Conservation (phyloP, 1,139 yeast genomes). For the Kodamaea arcana region DNA sequence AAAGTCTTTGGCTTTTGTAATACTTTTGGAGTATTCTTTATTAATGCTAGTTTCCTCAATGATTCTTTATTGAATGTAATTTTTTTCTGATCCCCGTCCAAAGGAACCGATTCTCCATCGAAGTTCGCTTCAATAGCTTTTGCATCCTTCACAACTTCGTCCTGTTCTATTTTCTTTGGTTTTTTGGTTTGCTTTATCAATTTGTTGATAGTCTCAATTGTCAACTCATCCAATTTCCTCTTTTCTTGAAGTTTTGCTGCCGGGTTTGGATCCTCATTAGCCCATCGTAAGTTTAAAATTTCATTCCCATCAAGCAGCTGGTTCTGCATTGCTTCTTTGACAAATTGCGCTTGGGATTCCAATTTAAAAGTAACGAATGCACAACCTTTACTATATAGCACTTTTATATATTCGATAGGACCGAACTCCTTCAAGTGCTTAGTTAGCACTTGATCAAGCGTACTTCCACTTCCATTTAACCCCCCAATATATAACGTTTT, state of each 20-base stretch:
- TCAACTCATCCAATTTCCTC: conserved; percentile 32
- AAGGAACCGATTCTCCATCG: background rate
- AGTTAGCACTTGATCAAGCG: conserved; percentile 28
- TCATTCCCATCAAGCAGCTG: conserved; percentile 68
- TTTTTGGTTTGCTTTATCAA: conserved; percentile 18
- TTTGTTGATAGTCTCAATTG: conserved; percentile 30
- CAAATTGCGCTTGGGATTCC: conserved; percentile 84
- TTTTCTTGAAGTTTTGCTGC: conserved; percentile 52
- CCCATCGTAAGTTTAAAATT: conserved; percentile 77
- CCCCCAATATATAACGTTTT: conserved; percentile 79
- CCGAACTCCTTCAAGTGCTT: conserved; percentile 75
- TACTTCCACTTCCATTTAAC: conserved; percentile 28
- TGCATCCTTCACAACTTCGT: conserved; percentile 3
- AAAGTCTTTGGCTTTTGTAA: conserved; percentile 2
- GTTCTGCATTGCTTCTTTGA: conserved; percentile 86
- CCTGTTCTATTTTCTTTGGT: conserved; percentile 8
- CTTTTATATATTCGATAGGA: conserved; percentile 62
- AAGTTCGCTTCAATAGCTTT: background rate
- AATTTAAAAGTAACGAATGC: conserved; percentile 72
- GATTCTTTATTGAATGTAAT: conserved; percentile 6
- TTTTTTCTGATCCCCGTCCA: conserved; percentile 1
- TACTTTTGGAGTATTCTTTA: background rate
- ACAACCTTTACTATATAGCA: conserved; percentile 59
- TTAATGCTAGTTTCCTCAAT: conserved; percentile 6
- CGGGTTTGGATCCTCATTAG: conserved; percentile 84